Evolutionary conservation across 345 rosid genomes (phyloP), one percentile per base, ranked within the genome.

Genomic region (Microthlaspi erraticum): DNA sequence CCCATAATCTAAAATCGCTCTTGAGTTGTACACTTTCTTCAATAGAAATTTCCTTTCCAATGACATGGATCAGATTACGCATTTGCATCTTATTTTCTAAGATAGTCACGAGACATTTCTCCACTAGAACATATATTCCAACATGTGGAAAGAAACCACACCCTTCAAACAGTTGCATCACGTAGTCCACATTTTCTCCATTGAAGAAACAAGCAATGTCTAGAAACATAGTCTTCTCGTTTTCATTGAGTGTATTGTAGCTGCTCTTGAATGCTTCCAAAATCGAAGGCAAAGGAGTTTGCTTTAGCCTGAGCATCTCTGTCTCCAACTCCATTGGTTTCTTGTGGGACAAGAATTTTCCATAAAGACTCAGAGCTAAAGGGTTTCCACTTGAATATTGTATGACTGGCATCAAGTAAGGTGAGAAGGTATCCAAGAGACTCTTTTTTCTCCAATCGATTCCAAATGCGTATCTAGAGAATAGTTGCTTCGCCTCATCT

Each of bases 131-230:
- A 23, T 50, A 3, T 50, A 50, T 50, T 11, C 55, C 55, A 50
- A 50, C 55, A 19, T 17, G 55, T 19, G 55, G 55, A 7, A 50
- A 50, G 55, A 16, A 50, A 50, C 33, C 55, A 50, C 55, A 50
- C 31, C 33, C 55, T 23, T 50, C 20, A 19, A 50, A 17, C 32
- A 50, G 33, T 19, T 50, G 33, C 55, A 50, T 17, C 33, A 50
- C 55, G 6, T 20, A 50, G 13, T 50, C 55, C 2, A 10, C 33
- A 23, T 50, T 50, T 50, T 50, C 55, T 50, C 55, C 55, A 1
- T 5, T 10, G n/a, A 50, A 50, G 55, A 50, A 50, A 23, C 55
- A 50, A 50, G 55, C 55, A 50, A 50, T 23, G 55, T 50, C 55
- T 8, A 50, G 20, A 17, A 50, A 56, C 26, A 56, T 56, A 4